Evolutionary conservation across 2,329 filamentous ascomycete genomes (phyloP), one percentile per base, ranked within the genome.

Genomic region (Fusarium nematophilum): DNA sequence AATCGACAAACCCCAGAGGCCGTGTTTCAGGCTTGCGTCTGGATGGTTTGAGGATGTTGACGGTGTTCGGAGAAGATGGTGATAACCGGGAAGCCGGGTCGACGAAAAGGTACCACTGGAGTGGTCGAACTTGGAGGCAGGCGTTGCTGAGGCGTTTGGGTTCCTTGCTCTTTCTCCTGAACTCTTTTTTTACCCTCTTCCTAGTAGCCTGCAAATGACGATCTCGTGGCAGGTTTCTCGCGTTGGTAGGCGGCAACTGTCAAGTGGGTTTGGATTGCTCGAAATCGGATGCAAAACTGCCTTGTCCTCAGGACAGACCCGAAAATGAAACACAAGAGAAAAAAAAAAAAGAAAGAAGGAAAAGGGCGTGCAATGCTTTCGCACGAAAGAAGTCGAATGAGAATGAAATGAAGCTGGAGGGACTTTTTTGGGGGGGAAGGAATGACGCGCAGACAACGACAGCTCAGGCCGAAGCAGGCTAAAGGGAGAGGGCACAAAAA

Each of bases 11-110:
- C 59, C 48, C 21, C 53, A 56, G 51, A 65, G 57, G 31, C 39
- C 51, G 53, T 55, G 68, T 71, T 71, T 70, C 68, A 71, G 67
- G 52, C 55, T 49, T 57, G 64, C 65, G 53, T 59, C 59, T 67
- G 37, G 55, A 59, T 43, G 52, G 59, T 62, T 65, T 61, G 55
- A 62, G 42, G 55, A 57, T 64, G 54, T 39, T 54, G 52, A 51
- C 34, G 33, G 45, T 53, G 40, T 49, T 43, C 47, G 48, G 52
- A 53, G 45, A 52, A 49, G 55, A 56, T 46, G 31, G 45, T 54
- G 33, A 64, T 59, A 47, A 62, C 42, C 53, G 50, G 53, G 49
- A 45, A 40, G 36, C 52, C 53, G 46, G 47, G 53, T 61, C 55
- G 53, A 55, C 40, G 52, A 21, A 21, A 21, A 53, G 46, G 48